Evolutionary conservation across 169 alveolate species (phyloP), one percentile per base, ranked within the genome.

Genomic region (Cryptosporidium meleagridis): DNA sequence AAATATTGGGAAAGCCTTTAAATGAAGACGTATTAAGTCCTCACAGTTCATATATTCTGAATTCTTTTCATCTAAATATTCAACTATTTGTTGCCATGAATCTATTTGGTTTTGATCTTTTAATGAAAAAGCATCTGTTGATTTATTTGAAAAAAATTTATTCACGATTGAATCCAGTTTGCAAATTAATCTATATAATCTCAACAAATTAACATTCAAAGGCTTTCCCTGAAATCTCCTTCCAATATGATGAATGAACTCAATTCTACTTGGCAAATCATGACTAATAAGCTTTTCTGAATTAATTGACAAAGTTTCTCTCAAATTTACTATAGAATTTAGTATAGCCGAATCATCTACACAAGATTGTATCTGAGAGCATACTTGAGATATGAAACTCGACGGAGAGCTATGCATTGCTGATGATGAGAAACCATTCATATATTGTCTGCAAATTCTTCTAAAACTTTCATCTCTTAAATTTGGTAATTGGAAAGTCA

Each of bases 401-500:
- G 21, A 31, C 16, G 89, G 75, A 23, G 75, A 41, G 41, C 41
- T 21, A 26, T 65, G 7, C 44, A 39, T 62, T 39, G 69, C 75
- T n/a, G 37, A 39, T 59, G 8, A 7, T 29, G 68, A 37, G 44
- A 51, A 23, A 39, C 26, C 7, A 37, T 1, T 39, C 7, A 80
- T 35, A 33, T 80, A 80, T n/a, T 44, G 73, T 16, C 33, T 80
- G 41, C 89, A 80, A n/a, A 37, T 6, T 12, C 26, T 62, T 65
- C 45, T 41, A 1, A 80, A 80, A 23, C 62, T 53, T 14, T 37
- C 65, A 21, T 35, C 68, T 33, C 44, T 39, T 18, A 80, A 16
- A 44, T 58, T 35, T 33, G 89, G 89, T 14, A 80, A 53, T 37
- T 80, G 89, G 26, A 80, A 59, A 45, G 89, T 61, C 67, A 62